These are phyloP conservation scores for Vinca major DNA, from an alignment of 305 asterid species.

Conservation along the genomic window DNA sequence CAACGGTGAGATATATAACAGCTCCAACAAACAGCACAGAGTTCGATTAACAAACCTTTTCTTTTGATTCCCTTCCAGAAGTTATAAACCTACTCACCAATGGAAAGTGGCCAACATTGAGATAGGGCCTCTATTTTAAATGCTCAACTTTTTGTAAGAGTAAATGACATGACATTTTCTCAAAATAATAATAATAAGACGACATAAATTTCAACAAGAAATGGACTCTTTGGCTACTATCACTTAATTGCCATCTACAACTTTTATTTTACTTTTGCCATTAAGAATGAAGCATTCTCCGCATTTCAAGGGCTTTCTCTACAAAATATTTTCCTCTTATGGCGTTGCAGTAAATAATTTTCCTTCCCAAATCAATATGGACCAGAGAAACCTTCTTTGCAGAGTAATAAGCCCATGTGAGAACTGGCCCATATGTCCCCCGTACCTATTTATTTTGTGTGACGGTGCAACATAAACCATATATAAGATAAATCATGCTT, in stretches of 20 bases:
- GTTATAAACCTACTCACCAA: background rate
- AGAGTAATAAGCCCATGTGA: constrained; percentile 12
- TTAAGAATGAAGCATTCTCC: background rate
- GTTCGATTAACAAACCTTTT: background rate
- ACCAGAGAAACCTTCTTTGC: background rate
- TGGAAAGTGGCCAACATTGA: background rate
- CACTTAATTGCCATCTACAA: background rate
- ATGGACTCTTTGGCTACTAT: background rate
- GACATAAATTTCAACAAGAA: too few relatives aligned
- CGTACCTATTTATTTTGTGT: background rate
- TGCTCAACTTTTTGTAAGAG: background rate
- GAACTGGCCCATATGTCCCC: constrained; percentile 16
- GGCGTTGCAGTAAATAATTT: background rate
- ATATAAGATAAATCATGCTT: background rate
- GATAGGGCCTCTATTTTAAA: background rate
- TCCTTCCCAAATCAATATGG: background rate
- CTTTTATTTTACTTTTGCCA: background rate
- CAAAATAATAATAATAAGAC: too few relatives aligned
- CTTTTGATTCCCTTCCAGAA: too few relatives aligned
- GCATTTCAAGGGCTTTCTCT: constrained; percentile 3
- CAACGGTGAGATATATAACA: too few relatives aligned
- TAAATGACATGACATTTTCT: background rate
- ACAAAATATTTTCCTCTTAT: background rate
- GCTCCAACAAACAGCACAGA: too few relatives aligned
- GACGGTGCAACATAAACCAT: background rate